Conservation (phyloP, 2,329 filamentous ascomycete genomes). For the Arthrobotrys pseudoclavata region DNA sequence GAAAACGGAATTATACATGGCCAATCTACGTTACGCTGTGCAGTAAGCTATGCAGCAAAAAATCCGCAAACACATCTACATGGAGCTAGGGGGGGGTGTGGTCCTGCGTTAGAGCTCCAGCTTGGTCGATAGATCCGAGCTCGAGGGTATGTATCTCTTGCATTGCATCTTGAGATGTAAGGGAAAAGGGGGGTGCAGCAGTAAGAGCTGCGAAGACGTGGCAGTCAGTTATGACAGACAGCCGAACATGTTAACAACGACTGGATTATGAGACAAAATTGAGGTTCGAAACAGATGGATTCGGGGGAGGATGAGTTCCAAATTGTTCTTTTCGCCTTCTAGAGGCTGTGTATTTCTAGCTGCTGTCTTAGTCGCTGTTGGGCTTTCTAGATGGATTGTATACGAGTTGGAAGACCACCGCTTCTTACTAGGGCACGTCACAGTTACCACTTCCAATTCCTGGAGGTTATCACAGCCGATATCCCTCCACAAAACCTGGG, state of each 20-base stretch:
- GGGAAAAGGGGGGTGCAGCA: conserved; percentile 46
- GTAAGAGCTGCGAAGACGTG: conserved; percentile 36
- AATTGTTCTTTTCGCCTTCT: conserved; percentile 33
- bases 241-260: background rate
- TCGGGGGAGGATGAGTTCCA: background rate
- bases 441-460: conserved; percentile 15
- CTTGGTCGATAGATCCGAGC: conserved; percentile 30
- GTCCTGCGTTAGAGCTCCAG: conserved; percentile 52
- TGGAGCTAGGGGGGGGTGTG: background rate
- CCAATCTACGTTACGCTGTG: conserved; percentile 31
- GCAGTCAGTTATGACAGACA: conserved; percentile 18
- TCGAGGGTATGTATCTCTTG: conserved; percentile 21
- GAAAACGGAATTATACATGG: conserved; percentile 46
- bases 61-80: conserved; percentile 47
- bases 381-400: background rate
- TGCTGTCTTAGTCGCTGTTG: conserved; percentile 13
- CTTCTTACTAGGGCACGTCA: conserved; percentile 11
- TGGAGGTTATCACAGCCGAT: conserved; percentile 53
- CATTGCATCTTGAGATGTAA: conserved; percentile 25
- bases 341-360: conserved; percentile 15
- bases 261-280: conserved; percentile 25
- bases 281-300: conserved; percentile 35
- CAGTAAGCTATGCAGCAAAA: conserved; percentile 42
- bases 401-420: background rate
- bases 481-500: conserved; percentile 48